Conservation (phyloP, 1,139 yeast species). For the Pichia sp. region DNA sequence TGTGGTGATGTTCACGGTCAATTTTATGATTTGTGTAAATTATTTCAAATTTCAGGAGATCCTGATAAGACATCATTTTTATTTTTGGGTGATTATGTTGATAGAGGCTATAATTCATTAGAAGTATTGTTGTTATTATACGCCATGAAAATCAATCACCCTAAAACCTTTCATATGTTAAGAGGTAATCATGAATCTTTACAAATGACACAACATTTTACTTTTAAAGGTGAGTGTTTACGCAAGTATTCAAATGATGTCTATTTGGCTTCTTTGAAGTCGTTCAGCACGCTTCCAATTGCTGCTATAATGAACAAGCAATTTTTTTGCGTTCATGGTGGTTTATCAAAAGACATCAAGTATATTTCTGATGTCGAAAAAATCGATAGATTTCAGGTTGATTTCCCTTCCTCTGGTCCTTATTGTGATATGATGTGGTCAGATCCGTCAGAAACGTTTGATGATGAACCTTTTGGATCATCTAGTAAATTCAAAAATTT, state of each 20-base stretch:
- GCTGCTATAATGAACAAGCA: conserved; percentile 95
- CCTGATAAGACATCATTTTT: conserved; percentile 68
- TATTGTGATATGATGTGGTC: conserved; percentile 98
- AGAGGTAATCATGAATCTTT: conserved; percentile 96
- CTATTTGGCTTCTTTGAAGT: conserved; percentile 67
- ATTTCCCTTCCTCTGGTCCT: conserved; percentile 79
- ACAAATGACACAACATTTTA: conserved; percentile 89
- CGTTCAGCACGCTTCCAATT: conserved; percentile 83
- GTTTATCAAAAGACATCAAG: conserved; percentile 80
- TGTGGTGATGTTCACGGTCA: conserved; percentile 98
- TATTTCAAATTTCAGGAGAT: conserved; percentile 92
- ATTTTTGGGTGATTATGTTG: conserved; percentile 93
- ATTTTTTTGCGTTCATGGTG: conserved; percentile 96
- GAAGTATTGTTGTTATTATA: conserved; percentile 81
- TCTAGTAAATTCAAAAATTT: conserved; percentile 31
- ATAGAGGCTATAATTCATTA: conserved; percentile 86
- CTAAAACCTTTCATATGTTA: conserved; percentile 69
- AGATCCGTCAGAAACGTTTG: conserved; percentile 88
- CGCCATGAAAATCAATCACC: conserved; percentile 73
- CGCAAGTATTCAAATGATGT: conserved; percentile 68
- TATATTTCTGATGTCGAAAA: conserved; percentile 61
- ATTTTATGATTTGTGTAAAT: conserved; percentile 79
- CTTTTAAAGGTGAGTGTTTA: conserved; percentile 84
- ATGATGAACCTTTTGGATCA: conserved; percentile 41
- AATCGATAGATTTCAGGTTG: conserved; percentile 80